These are phyloP conservation scores for Ascoidea rubescens DNA, from an alignment of 805 yeast species.

Conservation along the genomic window DNA sequence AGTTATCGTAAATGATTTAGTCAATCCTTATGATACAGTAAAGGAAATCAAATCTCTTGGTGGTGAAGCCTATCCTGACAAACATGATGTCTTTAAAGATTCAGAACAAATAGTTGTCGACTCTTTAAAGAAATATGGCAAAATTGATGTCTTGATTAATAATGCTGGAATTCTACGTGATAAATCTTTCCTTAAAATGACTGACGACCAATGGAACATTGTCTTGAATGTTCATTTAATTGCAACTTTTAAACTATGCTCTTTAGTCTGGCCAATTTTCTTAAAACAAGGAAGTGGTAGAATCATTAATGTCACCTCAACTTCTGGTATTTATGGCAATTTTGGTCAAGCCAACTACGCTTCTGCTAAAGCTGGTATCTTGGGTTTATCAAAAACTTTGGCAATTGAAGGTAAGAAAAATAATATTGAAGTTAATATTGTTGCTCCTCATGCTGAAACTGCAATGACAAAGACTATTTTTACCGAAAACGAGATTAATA, in stretches of 20 bases:
- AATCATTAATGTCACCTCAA: slow-evolving; percentile 81
- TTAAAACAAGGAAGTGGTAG: slow-evolving; percentile 65
- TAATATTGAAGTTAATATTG: slow-evolving; percentile 63
- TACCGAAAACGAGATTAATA: slow-evolving; percentile 64
- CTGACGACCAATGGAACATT: slow-evolving; percentile 69
- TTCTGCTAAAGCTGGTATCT: slow-evolving; percentile 80
- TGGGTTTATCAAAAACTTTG: slow-evolving; percentile 73
- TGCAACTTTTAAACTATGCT: slow-evolving; percentile 71
- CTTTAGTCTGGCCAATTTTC: slow-evolving; percentile 89
- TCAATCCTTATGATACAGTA: slow-evolving; percentile 60
- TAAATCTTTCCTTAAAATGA: slow-evolving; percentile 73
- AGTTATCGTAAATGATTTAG: slow-evolving; percentile 86
- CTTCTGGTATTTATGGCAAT: slow-evolving; percentile 95
- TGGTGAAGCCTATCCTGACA: slow-evolving; percentile 72
- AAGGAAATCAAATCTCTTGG: slow-evolving; percentile 61
- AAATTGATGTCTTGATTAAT: slow-evolving; percentile 74
- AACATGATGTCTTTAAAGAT: slow-evolving; percentile 66
- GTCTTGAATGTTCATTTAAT: slow-evolving; percentile 71
- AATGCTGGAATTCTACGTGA: slow-evolving; percentile 94
- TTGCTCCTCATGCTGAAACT: slow-evolving; percentile 98
- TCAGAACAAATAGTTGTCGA: slow-evolving; percentile 65
- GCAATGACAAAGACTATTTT: slow-evolving; percentile 90
- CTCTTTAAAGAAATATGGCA: slow-evolving; percentile 65
- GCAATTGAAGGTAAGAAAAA: slow-evolving; percentile 83
- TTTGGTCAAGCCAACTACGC: slow-evolving; percentile 97